Percentiles rank a stretch among this genome's conserved stretches.
Conservation (phyloP, 1,139 yeast species). For the Suhomyces kunorum region DNA sequence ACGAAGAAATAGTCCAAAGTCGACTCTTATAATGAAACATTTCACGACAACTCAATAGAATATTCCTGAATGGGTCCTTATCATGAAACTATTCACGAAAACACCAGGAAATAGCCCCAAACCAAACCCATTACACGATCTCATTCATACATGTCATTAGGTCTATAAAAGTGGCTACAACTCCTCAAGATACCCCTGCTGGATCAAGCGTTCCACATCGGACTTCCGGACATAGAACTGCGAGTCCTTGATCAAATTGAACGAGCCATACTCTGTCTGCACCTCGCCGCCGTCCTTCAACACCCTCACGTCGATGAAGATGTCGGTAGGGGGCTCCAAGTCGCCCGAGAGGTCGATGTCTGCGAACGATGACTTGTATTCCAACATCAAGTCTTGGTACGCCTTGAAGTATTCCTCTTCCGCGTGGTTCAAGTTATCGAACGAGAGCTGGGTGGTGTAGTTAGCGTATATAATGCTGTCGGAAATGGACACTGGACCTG, state of each 20-base stretch:
- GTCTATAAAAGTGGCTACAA: slow-evolving; percentile 32
- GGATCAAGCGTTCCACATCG: slow-evolving; percentile 90
- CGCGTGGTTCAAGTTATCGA: slow-evolving; percentile 65
- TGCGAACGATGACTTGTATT: slow-evolving; percentile 74
- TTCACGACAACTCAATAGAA: too few relatives aligned
- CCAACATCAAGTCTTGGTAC: slow-evolving; percentile 71
- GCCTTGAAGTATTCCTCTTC: slow-evolving; percentile 79
- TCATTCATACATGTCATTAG: too few relatives aligned
- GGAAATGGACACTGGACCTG: slow-evolving; percentile 6
- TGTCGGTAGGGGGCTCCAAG: slow-evolving; percentile 84
- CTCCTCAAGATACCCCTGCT: slow-evolving; percentile 89
- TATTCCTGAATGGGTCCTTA: too few relatives aligned
- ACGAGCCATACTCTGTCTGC: slow-evolving; percentile 96
- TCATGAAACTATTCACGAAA: too few relatives aligned
- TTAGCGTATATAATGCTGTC: slow-evolving; percentile 20
- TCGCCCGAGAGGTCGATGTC: slow-evolving; percentile 90
- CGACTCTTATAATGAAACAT: too few relatives aligned
- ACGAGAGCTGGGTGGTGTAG: slow-evolving; percentile 34
- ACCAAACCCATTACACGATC: too few relatives aligned
- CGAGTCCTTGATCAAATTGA: slow-evolving; percentile 90
- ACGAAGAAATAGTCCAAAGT: slow-evolving; percentile 1
- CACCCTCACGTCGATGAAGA: slow-evolving; percentile 91
- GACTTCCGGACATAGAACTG: slow-evolving; percentile 93
- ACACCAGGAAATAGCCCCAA: too few relatives aligned
- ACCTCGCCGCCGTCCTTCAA: slow-evolving; percentile 95